Percentiles rank a stretch among this genome's conserved stretches.
Conservation (phyloP, 78 protist species). For the Polysphondylium violaceum region DNA sequence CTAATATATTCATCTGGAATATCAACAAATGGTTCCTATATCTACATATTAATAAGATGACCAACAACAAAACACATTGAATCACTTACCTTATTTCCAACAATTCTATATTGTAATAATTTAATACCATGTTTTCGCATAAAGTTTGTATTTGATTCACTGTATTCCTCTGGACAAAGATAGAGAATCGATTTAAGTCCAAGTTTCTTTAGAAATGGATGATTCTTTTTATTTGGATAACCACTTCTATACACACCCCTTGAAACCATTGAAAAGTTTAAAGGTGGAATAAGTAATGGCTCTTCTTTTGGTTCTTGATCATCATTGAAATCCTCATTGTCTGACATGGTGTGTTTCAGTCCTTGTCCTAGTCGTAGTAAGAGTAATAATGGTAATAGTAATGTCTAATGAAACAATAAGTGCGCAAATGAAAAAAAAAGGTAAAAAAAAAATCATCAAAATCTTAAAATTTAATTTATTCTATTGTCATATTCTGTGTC, state of each 20-base stretch:
- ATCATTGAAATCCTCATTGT: slow-evolving; percentile 54
- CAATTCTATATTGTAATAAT: slow-evolving; percentile 85
- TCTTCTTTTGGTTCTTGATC: slow-evolving; percentile 72
- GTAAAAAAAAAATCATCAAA: neutral
- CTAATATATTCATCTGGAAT: slow-evolving; percentile 89
- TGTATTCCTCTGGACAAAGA: slow-evolving; percentile 83
- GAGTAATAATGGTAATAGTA: neutral
- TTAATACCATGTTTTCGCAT: slow-evolving; percentile 70
- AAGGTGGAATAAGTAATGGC: slow-evolving; percentile 87
- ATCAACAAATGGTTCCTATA: slow-evolving; percentile 95
- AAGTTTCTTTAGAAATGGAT: slow-evolving; percentile 87
- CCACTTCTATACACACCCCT: slow-evolving; percentile 94
- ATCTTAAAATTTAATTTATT: neutral
- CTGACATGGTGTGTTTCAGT: slow-evolving; percentile 25
- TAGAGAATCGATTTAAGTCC: slow-evolving; percentile 85
- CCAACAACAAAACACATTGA: neutral
- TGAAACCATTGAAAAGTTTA: slow-evolving; percentile 89
- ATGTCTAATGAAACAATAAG: neutral
- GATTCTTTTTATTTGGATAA: slow-evolving; percentile 88
- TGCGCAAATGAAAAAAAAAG: neutral
- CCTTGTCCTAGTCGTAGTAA: neutral
- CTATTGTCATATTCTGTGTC: neutral
- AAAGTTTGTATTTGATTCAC: slow-evolving; percentile 81
- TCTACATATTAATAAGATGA: neutral
- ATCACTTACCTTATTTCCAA: slow-evolving; percentile 86